phyloP scores from a whole-genome alignment of 2,329 filamentous ascomycete species.

The Orbilia quercus region DNA sequence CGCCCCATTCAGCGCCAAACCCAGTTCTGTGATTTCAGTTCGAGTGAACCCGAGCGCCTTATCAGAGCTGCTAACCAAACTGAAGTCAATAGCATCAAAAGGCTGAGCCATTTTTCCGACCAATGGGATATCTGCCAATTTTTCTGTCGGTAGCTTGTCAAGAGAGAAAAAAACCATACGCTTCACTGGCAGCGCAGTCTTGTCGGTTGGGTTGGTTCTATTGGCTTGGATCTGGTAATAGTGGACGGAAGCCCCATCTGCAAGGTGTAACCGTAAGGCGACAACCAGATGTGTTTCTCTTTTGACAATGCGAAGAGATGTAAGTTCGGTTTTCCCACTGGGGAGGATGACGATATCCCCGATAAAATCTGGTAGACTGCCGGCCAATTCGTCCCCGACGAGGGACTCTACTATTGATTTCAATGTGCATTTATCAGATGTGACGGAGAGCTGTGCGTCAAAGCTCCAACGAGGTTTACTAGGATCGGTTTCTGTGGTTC shows the following conservation, averaged over 20 bases:
- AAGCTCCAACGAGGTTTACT: constrained; percentile 44
- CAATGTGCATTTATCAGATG: constrained; percentile 18
- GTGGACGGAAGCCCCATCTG: constrained; percentile 15
- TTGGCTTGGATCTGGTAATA: constrained; percentile 15
- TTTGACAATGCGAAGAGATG: constrained; percentile 21
- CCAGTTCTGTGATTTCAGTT: constrained; percentile 55
- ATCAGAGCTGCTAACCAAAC: constrained; percentile 59
- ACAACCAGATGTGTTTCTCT: constrained; percentile 12
- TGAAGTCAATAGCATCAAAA: constrained; percentile 62
- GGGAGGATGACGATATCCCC: constrained; percentile 45
- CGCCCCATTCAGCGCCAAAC: constrained; percentile 30
- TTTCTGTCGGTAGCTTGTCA: constrained; percentile 2
- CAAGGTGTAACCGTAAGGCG: constrained; percentile 14
- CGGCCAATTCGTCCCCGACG: constrained; percentile 3
- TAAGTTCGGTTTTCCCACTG: constrained; percentile 19
- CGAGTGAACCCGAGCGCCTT: constrained; percentile 55
- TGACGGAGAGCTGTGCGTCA: constrained; percentile 27
- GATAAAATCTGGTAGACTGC: constrained; percentile 40
- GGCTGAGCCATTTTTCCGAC: constrained; percentile 62
- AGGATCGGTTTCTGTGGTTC: background rate
- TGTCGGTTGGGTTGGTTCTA: background rate
- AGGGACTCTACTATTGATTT: constrained; percentile 34
- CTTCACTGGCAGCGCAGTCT: background rate
- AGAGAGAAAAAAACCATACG: constrained; percentile 8
- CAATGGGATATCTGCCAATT: constrained; percentile 58